Base-by-base conservation (phyloP, 495 filamentous ascomycete genomes). In the Hypoxylon fuscum region DNA sequence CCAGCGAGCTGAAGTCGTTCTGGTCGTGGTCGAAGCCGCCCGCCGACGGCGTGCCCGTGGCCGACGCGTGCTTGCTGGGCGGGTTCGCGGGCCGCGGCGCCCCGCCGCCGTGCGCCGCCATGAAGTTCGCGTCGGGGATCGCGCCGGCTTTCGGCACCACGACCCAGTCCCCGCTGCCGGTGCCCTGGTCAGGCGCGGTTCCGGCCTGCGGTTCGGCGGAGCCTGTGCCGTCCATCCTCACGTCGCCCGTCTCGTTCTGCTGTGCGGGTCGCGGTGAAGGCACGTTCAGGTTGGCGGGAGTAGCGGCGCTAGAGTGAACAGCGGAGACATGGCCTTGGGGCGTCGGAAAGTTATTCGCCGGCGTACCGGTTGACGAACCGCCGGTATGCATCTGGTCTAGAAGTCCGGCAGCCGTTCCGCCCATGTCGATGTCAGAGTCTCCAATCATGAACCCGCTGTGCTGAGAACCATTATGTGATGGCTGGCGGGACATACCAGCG, bases 371-470 rank as follows among this genome's bases (percentile, higher is more conserved):
- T 11, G 79, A 76, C 15, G 85, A 83, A 46, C 80, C 77, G 48
- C 81, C 83, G 22, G 75, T 75, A 63, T 84, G 79, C 71, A 88
- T 88, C 63, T 89, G 86, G 69, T 89, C 83, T 6, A 89, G 75
- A 15, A 89, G 73, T 47, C 85, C 80, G 34, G 83, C 86, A 1
- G 80, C 83, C 1, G 83, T 84, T 25, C 84, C 81, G 23, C 84
- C 87, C 85, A 90, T 87, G 52, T 88, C 81, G 59, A 90, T 81
- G 67, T 90, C 88, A 9, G 78, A 76, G 64, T 86, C 84, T 2
- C 76, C 77, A 37, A 79, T 69, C 71, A 83, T 75, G 29, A 81
- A 73, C n/a, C 79, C 83, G 64, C 81, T 82, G 41, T 72, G 70
- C 56, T 77, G 76, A 22, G 79, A 80, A 12, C 77, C 79, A 10